phyloP scores from a whole-genome alignment of 352 stramenopile species.

The Blastocystis hominis region DNA sequence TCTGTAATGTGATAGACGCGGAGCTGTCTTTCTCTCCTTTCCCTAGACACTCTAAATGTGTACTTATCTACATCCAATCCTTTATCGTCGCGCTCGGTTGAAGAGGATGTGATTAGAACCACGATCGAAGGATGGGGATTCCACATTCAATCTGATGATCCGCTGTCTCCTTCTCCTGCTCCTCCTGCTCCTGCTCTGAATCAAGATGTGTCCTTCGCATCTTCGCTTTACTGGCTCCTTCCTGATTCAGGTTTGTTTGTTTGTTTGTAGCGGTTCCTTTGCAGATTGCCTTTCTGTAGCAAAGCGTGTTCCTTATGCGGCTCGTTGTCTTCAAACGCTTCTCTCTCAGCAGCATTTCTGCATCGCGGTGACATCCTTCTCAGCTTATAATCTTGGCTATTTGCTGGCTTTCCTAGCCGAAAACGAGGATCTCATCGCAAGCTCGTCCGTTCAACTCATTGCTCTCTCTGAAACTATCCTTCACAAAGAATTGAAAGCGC shows the following conservation, averaged over 20 bases:
- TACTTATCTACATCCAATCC: neutral
- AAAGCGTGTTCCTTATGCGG: neutral
- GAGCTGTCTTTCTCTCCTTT: neutral
- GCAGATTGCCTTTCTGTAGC: neutral
- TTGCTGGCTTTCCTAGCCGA: conserved; percentile 13
- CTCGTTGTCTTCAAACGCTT: neutral
- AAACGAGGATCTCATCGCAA: neutral
- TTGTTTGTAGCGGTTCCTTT: neutral
- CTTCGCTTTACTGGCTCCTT: neutral
- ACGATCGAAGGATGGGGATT: neutral
- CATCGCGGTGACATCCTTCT: neutral
- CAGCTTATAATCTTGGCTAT: conserved; percentile 24
- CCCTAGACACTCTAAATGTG: neutral
- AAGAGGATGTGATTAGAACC: neutral
- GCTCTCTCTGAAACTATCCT: conserved; percentile 25
- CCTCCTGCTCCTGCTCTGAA: neutral
- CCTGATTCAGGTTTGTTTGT: neutral
- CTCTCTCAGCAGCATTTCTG: neutral
- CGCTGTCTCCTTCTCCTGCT: neutral
- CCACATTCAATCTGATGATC: neutral
- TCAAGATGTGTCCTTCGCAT: neutral
- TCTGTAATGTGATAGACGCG: neutral
- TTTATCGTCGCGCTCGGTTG: neutral
- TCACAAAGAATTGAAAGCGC: neutral
- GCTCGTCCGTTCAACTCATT: neutral